Percentiles rank a stretch among this genome's conserved stretches.
These are phyloP conservation scores for Geotrichum klebahnii DNA, from an alignment of 1,139 yeast species.

Conservation along the genomic window DNA sequence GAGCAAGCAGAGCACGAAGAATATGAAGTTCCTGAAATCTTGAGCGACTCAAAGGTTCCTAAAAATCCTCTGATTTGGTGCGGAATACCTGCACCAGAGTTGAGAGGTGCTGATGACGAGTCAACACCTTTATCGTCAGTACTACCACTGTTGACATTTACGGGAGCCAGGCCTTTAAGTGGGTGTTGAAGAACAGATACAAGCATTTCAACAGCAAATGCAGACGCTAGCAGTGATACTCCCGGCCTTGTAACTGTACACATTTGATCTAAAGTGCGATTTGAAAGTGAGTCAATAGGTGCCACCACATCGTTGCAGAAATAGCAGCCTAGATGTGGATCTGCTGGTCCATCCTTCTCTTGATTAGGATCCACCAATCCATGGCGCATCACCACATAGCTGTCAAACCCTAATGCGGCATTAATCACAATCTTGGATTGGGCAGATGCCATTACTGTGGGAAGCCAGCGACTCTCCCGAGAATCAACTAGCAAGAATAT, in stretches of 20 bases:
- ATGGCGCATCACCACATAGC: slow-evolving; percentile 89
- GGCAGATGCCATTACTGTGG: slow-evolving; percentile 72
- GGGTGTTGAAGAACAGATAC: slow-evolving; percentile 73
- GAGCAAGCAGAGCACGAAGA: slow-evolving; percentile 85
- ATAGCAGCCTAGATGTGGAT: slow-evolving; percentile 73
- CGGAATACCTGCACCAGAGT: slow-evolving; percentile 52
- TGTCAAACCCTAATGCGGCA: slow-evolving; percentile 93
- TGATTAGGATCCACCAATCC: slow-evolving; percentile 47
- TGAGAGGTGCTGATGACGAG: slow-evolving; percentile 46
- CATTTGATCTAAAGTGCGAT: slow-evolving; percentile 92
- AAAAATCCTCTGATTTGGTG: slow-evolving; percentile 89
- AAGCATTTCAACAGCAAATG: slow-evolving; percentile 79
- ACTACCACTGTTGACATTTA: slow-evolving; percentile 28
- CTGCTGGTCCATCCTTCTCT: slow-evolving; percentile 26
- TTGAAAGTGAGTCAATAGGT: slow-evolving; percentile 78
- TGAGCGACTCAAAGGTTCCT: slow-evolving; percentile 57
- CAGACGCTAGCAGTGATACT: slow-evolving; percentile 80
- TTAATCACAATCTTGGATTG: slow-evolving; percentile 70
- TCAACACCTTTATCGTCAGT: slow-evolving; percentile 4
- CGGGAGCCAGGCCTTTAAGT: slow-evolving; percentile 47
- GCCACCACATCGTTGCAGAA: slow-evolving; percentile 95
- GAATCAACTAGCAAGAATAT: slow-evolving; percentile 85
- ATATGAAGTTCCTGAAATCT: slow-evolving; percentile 68
- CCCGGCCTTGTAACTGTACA: slow-evolving; percentile 98
- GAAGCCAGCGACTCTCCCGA: slow-evolving; percentile 93